phyloP scores from a whole-genome alignment of 306 rosid genomes.

The Quercus ilex region DNA sequence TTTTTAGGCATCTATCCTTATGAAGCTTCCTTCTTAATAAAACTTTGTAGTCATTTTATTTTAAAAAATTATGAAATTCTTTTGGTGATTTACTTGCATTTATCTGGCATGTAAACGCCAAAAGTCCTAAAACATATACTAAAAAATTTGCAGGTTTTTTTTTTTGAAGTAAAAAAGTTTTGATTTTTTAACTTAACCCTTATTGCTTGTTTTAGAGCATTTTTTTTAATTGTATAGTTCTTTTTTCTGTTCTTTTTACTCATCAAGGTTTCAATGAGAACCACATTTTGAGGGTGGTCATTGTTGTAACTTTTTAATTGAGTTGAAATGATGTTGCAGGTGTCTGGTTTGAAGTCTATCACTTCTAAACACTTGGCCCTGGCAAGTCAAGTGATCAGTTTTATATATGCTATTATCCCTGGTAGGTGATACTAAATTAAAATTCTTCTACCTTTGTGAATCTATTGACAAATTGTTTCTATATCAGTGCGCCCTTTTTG shows the following conservation, averaged over 20 bases:
- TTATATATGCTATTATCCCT: conserved; percentile 72
- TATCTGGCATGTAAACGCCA: neutral
- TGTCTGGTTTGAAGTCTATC: conserved; percentile 98
- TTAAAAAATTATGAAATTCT: too few species aligned
- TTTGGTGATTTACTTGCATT: neutral
- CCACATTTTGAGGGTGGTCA: conserved; percentile 12
- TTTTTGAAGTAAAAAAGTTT: neutral
- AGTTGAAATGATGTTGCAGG: conserved; percentile 49
- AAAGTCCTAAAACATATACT: neutral
- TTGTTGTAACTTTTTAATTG: conserved; percentile 24
- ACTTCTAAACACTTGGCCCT: conserved; percentile 97
- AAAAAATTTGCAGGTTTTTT: neutral
- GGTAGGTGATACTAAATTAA: conserved; percentile 51
- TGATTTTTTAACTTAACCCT: neutral
- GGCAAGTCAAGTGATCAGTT: conserved; percentile 99
- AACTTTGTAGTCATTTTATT: too few species aligned
- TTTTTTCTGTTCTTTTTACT: neutral
- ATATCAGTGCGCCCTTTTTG: neutral
- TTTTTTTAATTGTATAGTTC: neutral
- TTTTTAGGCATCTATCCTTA: too few species aligned
- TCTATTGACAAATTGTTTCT: neutral
- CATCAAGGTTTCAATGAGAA: conserved; percentile 16
- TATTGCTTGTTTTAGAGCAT: neutral
- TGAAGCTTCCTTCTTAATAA: too few species aligned
- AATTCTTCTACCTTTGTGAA: conserved; percentile 1